Conservation (phyloP, 306 rosid species). For the Canavalia ensiformis region DNA sequence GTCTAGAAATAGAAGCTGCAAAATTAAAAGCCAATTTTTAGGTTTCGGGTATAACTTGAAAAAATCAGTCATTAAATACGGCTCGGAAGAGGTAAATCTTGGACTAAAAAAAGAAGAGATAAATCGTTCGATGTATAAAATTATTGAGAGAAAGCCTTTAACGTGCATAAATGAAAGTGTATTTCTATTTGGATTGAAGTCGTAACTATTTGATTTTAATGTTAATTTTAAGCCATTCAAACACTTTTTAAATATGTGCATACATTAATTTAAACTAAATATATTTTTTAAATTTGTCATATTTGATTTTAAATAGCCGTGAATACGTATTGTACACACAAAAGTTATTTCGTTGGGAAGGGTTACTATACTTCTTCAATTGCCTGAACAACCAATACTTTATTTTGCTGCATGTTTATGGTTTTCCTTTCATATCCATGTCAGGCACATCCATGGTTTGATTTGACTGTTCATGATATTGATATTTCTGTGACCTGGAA, state of each 20-base stretch:
- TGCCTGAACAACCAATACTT: conserved; percentile 16
- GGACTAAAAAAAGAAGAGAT: background rate
- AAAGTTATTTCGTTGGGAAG: background rate
- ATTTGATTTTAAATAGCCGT: background rate
- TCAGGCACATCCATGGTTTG: background rate
- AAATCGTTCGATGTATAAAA: background rate
- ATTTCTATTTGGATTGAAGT: background rate
- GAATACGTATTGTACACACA: background rate
- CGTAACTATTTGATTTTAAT: no score
- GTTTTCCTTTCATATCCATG: conserved; percentile 10
- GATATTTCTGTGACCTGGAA: conserved; percentile 7
- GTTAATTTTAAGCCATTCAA: no score
- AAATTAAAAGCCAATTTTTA: conserved; percentile 1
- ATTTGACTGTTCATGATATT: conserved; percentile 28
- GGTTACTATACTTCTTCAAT: background rate
- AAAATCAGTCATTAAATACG: conserved; percentile 22
- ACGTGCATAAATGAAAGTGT: background rate
- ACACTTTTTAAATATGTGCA: no score
- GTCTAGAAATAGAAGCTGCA: background rate
- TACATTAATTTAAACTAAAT: no score
- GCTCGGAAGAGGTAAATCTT: conserved; percentile 17
- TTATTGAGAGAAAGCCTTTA: background rate
- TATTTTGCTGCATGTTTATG: conserved; percentile 10
- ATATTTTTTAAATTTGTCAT: background rate
- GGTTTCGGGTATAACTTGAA: conserved; percentile 33